phyloP scores from a whole-genome alignment of 2,329 filamentous ascomycete genomes.

The Ustulina deusta region DNA sequence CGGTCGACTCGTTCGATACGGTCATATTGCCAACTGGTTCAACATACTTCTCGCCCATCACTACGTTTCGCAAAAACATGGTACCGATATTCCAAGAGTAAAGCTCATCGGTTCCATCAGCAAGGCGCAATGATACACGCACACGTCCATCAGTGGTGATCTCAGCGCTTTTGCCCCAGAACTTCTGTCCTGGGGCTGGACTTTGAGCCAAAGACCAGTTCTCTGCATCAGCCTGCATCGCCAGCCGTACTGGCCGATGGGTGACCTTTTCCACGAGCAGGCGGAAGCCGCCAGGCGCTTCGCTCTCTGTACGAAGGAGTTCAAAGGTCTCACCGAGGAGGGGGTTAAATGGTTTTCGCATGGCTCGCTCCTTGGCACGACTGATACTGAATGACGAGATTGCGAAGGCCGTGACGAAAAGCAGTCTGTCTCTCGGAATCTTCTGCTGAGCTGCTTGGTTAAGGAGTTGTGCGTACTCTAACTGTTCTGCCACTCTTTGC shows the following conservation, averaged over 20 bases:
- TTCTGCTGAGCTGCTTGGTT: conserved; percentile 77
- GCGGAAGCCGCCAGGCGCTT: conserved; percentile 79
- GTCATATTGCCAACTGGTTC: conserved; percentile 94
- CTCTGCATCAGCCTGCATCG: conserved; percentile 89
- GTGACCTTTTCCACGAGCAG: conserved; percentile 96
- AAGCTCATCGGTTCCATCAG: conserved; percentile 77
- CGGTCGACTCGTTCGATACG: conserved; percentile 84
- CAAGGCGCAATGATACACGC: conserved; percentile 75
- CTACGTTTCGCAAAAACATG: conserved; percentile 93
- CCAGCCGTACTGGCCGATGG: conserved; percentile 91
- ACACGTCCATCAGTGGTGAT: conserved; percentile 92
- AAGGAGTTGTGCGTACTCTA: conserved; percentile 90
- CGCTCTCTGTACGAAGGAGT: conserved; percentile 84
- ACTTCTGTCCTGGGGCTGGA: conserved; percentile 91
- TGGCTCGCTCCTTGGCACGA: conserved; percentile 88
- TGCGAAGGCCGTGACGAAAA: conserved; percentile 91
- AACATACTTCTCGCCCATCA: conserved; percentile 97
- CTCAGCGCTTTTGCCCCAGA: conserved; percentile 98
- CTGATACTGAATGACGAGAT: conserved; percentile 85
- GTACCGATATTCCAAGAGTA: conserved; percentile 92
- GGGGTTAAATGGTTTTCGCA: conserved; percentile 97
- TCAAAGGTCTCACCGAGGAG: conserved; percentile 97
- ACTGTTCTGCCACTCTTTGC: conserved; percentile 87
- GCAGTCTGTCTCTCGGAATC: conserved; percentile 74
- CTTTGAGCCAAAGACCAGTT: conserved; percentile 90